Percentiles rank a stretch among this genome's conserved stretches.
These are phyloP conservation scores for Trametes villosa DNA, from an alignment of 768 basidiomycete genomes.

Conservation along the genomic window DNA sequence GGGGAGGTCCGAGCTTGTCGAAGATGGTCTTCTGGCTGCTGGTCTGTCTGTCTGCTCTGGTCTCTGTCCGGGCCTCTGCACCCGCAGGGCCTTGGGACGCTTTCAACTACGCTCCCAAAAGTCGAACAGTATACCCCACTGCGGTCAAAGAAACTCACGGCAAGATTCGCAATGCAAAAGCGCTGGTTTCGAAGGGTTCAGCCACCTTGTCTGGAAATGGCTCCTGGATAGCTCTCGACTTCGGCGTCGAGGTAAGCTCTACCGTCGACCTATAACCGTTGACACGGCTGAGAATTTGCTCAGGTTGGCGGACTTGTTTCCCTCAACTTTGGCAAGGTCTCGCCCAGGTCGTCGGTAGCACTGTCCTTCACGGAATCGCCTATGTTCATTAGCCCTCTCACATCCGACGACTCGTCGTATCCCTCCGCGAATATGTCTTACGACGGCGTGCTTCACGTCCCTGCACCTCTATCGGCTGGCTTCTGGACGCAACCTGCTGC, in stretches of 20 bases:
- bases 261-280: not conserved
- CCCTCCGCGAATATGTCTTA: slow-evolving; percentile 47
- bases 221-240: slow-evolving; percentile 58
- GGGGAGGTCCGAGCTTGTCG: not conserved
- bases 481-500: slow-evolving; percentile 53
- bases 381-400: slow-evolving; percentile 52
- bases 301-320: slow-evolving; percentile 61
- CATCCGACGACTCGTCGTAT: slow-evolving; percentile 52
- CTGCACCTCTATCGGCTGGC: slow-evolving; percentile 42
- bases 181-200: slow-evolving; percentile 41
- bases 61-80: slow-evolving; percentile 31
- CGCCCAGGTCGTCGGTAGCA: slow-evolving; percentile 43
- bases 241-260: slow-evolving; percentile 52
- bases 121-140: slow-evolving; percentile 49
- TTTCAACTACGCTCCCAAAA: slow-evolving; percentile 54
- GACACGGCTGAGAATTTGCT: not conserved
- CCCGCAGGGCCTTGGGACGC: slow-evolving; percentile 56
- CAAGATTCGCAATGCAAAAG: slow-evolving; percentile 36
- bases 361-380: slow-evolving; percentile 65
- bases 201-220: slow-evolving; percentile 46
- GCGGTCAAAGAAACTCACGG: slow-evolving; percentile 46
- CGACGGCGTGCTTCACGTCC: slow-evolving; percentile 46
- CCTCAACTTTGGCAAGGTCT: slow-evolving; percentile 44
- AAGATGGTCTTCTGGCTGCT: slow-evolving; percentile 10
- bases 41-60: not conserved